A percentile compares a stretch with the other conserved stretches of the same genome.
Evolutionary conservation across 148 eudicot species (phyloP).

Genomic region (Pharnaceum exiguum): DNA sequence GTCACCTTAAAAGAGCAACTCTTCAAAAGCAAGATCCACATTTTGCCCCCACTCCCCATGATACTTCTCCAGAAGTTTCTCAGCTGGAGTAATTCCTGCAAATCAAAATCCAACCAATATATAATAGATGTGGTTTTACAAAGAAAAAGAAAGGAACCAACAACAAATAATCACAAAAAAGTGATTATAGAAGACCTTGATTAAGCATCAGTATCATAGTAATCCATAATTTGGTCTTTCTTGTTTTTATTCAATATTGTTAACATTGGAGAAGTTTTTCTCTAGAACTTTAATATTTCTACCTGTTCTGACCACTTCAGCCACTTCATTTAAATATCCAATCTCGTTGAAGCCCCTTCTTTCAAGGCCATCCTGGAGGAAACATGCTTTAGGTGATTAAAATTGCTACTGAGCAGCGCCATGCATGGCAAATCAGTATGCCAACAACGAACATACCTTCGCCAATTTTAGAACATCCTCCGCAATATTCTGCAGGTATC

Average conservation of each 20-base stretch:
- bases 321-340: conserved; percentile 88
- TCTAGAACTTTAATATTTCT: neutral
- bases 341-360: conserved; percentile 87
- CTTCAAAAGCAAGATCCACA: conserved; percentile 89
- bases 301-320: conserved; percentile 94
- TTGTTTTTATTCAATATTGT: neutral
- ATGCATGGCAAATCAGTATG: neutral
- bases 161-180: neutral
- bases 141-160: neutral
- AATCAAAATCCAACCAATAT: conserved; percentile 8
- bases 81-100: conserved; percentile 94
- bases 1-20: conserved; percentile 66
- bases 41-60: conserved; percentile 86
- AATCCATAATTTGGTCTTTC: neutral
- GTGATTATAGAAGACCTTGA: neutral
- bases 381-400: neutral
- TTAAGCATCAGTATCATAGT: neutral
- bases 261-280: neutral
- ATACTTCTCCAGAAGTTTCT: conserved; percentile 79
- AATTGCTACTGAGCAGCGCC: neutral
- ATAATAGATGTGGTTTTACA: neutral
- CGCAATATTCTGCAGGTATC: conserved; percentile 79
- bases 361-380: conserved; percentile 86
- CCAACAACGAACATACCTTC: conserved; percentile 49
- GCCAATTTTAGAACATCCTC: conserved; percentile 81